Conservation (phyloP, 495 filamentous ascomycete species). For the Aspergillus leporis region DNA sequence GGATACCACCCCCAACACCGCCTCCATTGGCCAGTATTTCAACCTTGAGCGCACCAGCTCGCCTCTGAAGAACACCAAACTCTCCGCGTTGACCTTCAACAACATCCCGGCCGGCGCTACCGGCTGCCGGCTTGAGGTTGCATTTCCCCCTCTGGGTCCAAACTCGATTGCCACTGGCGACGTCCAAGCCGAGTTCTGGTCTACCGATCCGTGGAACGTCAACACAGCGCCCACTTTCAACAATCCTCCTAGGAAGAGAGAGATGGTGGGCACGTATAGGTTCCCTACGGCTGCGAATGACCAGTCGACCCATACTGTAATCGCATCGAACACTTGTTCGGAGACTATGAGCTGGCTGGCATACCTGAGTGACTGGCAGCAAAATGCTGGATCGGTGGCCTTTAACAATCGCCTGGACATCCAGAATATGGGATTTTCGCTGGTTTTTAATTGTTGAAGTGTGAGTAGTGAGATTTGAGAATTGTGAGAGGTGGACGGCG, state of each 20-base stretch:
- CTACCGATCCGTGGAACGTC: constrained; percentile 13
- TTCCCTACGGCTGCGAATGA: constrained; percentile 14
- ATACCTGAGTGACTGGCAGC: constrained; percentile 17
- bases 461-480: background rate
- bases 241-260: constrained; percentile 9
- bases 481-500: background rate
- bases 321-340: constrained; percentile 16
- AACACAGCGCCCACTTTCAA: constrained; percentile 17
- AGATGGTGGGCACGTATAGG: constrained; percentile 11
- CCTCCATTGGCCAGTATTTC: constrained; percentile 10
- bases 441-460: constrained; percentile 23
- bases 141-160: constrained; percentile 10
- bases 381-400: constrained; percentile 10
- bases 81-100: constrained; percentile 20
- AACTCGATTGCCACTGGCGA: constrained; percentile 19
- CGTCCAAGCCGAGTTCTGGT: constrained; percentile 19
- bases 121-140: constrained; percentile 21
- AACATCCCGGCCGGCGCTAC: constrained; percentile 20
- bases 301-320: background rate
- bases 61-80: constrained; percentile 3
- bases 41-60: constrained; percentile 14
- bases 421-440: constrained; percentile 12
- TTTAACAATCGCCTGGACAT: constrained; percentile 9
- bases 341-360: constrained; percentile 22
- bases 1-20: constrained; percentile 10